Base-by-base conservation (phyloP, 805 yeast species). In the Spathaspora sp. region DNA sequence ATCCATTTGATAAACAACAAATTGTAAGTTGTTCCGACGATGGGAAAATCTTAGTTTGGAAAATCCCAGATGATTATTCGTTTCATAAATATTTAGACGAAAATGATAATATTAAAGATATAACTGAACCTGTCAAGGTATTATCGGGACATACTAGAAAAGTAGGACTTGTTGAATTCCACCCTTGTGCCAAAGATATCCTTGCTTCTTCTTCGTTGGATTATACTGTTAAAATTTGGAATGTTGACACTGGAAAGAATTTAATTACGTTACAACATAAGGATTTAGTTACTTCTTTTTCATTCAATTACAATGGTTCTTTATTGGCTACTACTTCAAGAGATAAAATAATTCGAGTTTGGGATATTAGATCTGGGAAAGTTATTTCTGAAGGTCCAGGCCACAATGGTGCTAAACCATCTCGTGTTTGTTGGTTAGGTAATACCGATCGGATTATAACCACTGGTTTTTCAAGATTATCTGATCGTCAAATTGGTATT, bases 401-500 rank as follows among this genome's bases (percentile, higher is more conserved):
- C 16, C 99, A 94, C 65, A 73, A 87, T 2, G 98, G 98, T 54
- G 97, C 97, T 35, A 94, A 94, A 68, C 85, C 89, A 32, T 80
- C 92, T 19, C 83, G 98, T 67, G 87, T 89, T 40, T 82, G 81
- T 14, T 94, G 99, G 98, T 72, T 93, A 54, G 97, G 98, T 35
- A 83, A 89, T 61, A 73, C 86, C 45, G 87, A 92, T 63, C 80
- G 97, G 60, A 72, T 94, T 38, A 87, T 85, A 48, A 93, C 99
- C 40, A 92, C 99, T 8, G 99, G 99, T 1, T 94, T 94, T 67
- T 89, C 96, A 26, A 82, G 87, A 62, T 78, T 89, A 58, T 88
- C 96, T 45, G 98, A 94, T 65, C 89, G 99, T 66, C 98, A 94
- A 72, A 76, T 93, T 54, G 99, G 94, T 60, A 76, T 94, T 52